These are phyloP conservation scores for Globisporangium sylvaticum DNA, from an alignment of 352 stramenopile genomes.

Conservation along the genomic window DNA sequence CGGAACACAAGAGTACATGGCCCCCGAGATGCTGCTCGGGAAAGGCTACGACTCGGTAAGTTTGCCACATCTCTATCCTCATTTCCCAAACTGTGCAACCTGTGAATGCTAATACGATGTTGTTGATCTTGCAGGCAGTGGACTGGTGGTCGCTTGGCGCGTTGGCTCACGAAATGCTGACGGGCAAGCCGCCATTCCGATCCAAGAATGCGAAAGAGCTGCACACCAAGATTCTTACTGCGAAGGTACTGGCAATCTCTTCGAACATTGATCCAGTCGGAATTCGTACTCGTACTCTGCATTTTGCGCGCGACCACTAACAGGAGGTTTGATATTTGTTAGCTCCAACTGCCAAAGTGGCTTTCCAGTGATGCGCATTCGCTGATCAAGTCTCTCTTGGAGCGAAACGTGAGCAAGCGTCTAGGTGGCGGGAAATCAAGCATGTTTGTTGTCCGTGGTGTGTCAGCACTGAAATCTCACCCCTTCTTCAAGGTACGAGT, in stretches of 20 bases:
- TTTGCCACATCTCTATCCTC: no score
- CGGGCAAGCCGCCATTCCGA: constrained; percentile 65
- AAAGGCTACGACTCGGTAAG: constrained; percentile 78
- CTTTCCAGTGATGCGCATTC: constrained; percentile 89
- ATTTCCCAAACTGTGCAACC: neutral
- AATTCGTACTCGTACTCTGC: neutral
- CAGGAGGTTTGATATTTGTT: neutral
- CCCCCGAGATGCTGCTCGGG: constrained; percentile 76
- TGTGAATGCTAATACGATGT: neutral
- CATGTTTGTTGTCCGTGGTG: constrained; percentile 97
- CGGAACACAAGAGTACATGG: constrained; percentile 87
- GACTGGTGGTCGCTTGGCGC: constrained; percentile 87
- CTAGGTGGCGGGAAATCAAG: constrained; percentile 92
- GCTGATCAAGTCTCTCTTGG: constrained; percentile 94
- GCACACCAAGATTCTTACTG: constrained; percentile 74
- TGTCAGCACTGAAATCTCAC: constrained; percentile 93
- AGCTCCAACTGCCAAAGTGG: constrained; percentile 78
- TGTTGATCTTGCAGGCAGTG: constrained; percentile 38
- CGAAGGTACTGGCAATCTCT: constrained; percentile 33
- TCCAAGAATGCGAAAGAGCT: constrained; percentile 66
- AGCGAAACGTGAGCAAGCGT: constrained; percentile 94
- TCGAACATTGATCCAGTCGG: neutral
- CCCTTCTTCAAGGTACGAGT: constrained; percentile 90
- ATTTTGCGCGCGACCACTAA: neutral
- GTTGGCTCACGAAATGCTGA: constrained; percentile 78